A percentile compares a stretch with the other conserved stretches of the same genome.
Evolutionary conservation across 2,329 filamentous ascomycete species (phyloP).

Genomic region (Aureobasidium pullulans): DNA sequence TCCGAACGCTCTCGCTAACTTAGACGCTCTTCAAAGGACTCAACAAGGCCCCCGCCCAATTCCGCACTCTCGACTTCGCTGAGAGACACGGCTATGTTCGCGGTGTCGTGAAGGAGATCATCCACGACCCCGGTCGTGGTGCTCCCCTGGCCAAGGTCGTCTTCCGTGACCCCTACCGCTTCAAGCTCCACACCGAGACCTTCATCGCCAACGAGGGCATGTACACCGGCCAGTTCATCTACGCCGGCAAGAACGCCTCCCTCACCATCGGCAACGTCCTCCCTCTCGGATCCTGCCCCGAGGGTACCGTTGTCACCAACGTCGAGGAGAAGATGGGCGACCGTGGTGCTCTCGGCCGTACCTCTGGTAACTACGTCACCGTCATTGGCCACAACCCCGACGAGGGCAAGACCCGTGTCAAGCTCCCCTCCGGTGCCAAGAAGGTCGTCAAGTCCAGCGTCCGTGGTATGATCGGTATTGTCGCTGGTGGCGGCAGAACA

Average conservation of each 20-base stretch:
- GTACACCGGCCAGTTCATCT: constrained; percentile 99
- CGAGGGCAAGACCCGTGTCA: constrained; percentile 99
- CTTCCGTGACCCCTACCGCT: constrained; percentile 98
- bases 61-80: constrained; percentile 88
- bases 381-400: constrained; percentile 96
- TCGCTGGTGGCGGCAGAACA: constrained; percentile 97
- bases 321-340: constrained; percentile 99
- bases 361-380: constrained; percentile 98
- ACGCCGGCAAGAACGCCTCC: constrained; percentile 97
- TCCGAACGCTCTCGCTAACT: constrained; percentile 4
- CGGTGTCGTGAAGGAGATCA: constrained; percentile 96
- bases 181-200: constrained; percentile 96
- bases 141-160: constrained; percentile 93
- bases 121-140: constrained; percentile 97
- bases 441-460: constrained; percentile 90
- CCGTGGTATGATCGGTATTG: constrained; percentile 98
- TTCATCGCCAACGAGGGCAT: constrained; percentile 99
- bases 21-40: constrained; percentile 61
- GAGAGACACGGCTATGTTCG: constrained; percentile 83
- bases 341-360: constrained; percentile 91
- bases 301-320: constrained; percentile 99
- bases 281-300: constrained; percentile 85
- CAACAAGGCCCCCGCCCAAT: constrained; percentile 91
- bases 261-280: constrained; percentile 98
- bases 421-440: constrained; percentile 98